Base-by-base conservation (phyloP, 257 asterid genomes). In the Solanum pimpinellifolium region DNA sequence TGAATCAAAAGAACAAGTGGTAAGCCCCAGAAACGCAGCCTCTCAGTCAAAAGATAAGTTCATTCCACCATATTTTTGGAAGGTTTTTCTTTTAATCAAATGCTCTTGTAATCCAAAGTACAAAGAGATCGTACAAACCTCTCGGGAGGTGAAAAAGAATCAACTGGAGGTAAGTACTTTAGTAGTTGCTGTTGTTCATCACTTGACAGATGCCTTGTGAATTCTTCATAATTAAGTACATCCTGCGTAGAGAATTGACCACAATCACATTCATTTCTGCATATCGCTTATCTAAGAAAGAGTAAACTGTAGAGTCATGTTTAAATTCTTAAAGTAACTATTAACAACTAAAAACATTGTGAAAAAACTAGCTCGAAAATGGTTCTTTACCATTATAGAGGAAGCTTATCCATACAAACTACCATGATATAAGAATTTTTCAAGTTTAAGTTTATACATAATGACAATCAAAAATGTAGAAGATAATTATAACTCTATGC, bases 171-270 rank as follows among this genome's bases (percentile, higher is more conserved):
- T 88, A 95, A 89, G 89, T 88, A 90, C 90, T 94, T 92, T 68
- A 94, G 92, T 88, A 95, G 89, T 89, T 89, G 92, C 88, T 92
- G 92, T 62, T 89, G 94, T 74, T 95, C 98, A 31, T 94, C 98
- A 69, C 82, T 87, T 70, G 96, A 91, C 89, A 94, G 90, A 86
- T 89, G 86, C 87, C 88, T 87, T 15, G 90, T 85, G 81, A 93
- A 94, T 77, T 89, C 91, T 35, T 93, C 95, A 73, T 87, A 87
- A 72, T 93, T 94, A 44, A 94, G 90, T 86, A 94, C 85, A 76
- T 94, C 97, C 98, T 95, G 95, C 90, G 89, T 25, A 80, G 87
- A 81, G 13, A 59, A 85, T 68, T 39, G 60, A 11, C 21, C 21
- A 49, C 27, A 49, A 31, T 18, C 85, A 49, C 20, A 49, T 81